Conservation (phyloP, 331 rosid genomes). For the Acacia pycnantha region DNA sequence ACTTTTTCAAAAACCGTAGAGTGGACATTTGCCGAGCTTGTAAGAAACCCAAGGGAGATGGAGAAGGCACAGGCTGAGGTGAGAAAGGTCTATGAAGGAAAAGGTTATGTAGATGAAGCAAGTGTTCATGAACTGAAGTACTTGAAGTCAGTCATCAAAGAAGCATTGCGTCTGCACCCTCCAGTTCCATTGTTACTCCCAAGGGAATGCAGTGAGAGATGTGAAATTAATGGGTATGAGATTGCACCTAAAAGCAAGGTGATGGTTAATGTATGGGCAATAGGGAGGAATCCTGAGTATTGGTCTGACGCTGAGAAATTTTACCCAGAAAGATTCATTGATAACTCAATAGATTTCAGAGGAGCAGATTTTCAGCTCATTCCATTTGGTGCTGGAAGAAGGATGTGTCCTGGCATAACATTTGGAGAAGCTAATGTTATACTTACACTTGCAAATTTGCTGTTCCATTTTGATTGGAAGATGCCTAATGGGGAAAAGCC, state of each 20-base stretch:
- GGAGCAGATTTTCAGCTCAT: slow-evolving; percentile 30
- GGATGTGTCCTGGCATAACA: slow-evolving; percentile 54
- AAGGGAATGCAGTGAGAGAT: slow-evolving; percentile 31
- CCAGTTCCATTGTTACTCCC: slow-evolving; percentile 36
- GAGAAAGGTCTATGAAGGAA: slow-evolving; percentile 36
- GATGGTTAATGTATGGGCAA: slow-evolving; percentile 43
- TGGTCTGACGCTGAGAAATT: slow-evolving; percentile 38
- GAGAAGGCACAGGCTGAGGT: slow-evolving; percentile 45
- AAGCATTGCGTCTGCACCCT: slow-evolving; percentile 52
- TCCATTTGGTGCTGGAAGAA: slow-evolving; percentile 60
- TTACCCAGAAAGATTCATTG: slow-evolving; percentile 39
- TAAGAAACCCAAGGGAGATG: slow-evolving; percentile 48
- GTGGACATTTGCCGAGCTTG: slow-evolving; percentile 60
- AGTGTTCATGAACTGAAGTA: slow-evolving; percentile 36
- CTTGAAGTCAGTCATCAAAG: slow-evolving; percentile 47
- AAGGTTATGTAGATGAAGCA: slow-evolving; percentile 43
- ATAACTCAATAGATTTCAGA: slow-evolving; percentile 26
- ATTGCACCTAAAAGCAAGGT: slow-evolving; percentile 31
- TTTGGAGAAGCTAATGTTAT: slow-evolving; percentile 48
- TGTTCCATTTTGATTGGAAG: slow-evolving; percentile 57
- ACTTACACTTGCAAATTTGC: slow-evolving; percentile 41
- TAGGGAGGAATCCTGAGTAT: slow-evolving; percentile 34
- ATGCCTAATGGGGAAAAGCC: slow-evolving; percentile 34
- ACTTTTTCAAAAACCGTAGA: slow-evolving; percentile 48
- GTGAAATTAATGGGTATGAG: slow-evolving; percentile 28